A percentile compares a stretch with the other conserved stretches of the same genome.
phyloP scores from a whole-genome alignment of 768 basidiomycete species.

The Collybiopsis confluens region DNA sequence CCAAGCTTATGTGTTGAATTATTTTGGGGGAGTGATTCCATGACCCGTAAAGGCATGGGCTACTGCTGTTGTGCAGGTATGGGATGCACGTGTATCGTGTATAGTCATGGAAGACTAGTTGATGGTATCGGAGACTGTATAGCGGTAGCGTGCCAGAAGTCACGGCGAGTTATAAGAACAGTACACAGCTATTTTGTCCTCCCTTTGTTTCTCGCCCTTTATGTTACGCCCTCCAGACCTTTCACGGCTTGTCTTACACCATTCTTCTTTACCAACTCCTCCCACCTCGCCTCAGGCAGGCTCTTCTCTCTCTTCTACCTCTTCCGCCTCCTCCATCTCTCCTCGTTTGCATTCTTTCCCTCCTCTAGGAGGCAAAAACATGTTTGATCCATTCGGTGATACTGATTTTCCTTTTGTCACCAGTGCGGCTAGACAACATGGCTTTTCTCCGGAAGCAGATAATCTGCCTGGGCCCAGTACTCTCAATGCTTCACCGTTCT shows the following conservation, averaged over 20 bases:
- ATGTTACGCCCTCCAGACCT: constrained; percentile 3
- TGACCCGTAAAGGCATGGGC: not conserved
- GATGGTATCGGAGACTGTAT: not conserved
- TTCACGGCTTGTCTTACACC: not conserved
- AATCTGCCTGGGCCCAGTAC: not conserved
- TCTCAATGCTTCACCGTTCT: too few species aligned
- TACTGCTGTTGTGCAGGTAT: too few species aligned
- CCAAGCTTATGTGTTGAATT: not conserved
- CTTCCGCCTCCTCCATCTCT: not conserved
- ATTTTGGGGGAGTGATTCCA: not conserved
- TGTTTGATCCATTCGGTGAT: not conserved
- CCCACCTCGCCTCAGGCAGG: not conserved
- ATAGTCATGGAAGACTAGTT: not conserved
- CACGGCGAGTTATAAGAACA: not conserved
- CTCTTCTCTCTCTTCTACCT: not conserved
- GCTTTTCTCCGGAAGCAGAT: not conserved
- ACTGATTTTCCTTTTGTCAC: not conserved
- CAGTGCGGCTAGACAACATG: not conserved
- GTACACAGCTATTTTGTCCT: not conserved
- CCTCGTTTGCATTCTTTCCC: not conserved
- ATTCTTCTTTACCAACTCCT: constrained; percentile 1
- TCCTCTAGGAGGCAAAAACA: not conserved
- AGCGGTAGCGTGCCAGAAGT: constrained; percentile 4
- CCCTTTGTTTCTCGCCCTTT: not conserved
- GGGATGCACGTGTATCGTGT: not conserved